phyloP scores from a whole-genome alignment of 495 filamentous ascomycete species.

The Penicillium goetzii region DNA sequence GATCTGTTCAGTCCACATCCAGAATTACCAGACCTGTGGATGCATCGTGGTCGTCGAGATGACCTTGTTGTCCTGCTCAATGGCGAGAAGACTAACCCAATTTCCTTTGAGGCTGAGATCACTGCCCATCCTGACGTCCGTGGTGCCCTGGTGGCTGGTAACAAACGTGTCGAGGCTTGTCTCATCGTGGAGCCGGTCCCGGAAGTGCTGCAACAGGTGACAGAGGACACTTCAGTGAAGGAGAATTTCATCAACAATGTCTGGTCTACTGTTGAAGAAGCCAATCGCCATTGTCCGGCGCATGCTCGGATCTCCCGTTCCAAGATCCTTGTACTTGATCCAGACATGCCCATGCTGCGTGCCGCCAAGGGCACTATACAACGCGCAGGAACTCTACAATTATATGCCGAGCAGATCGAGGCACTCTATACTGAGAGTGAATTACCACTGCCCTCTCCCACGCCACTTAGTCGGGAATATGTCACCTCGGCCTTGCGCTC shows the following conservation, averaged over 20 bases:
- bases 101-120: slow-evolving; percentile 35
- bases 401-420: not conserved
- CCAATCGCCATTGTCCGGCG: not conserved
- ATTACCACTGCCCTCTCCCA: not conserved
- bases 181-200: slow-evolving; percentile 37
- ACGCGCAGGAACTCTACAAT: not conserved
- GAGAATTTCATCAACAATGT: slow-evolving; percentile 28
- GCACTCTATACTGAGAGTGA: not conserved
- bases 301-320: not conserved
- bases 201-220: not conserved
- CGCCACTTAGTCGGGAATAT: not conserved
- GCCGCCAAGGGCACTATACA: not conserved
- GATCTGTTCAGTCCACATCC: slow-evolving; percentile 56
- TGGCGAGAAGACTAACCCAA: slow-evolving; percentile 48
- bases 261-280: slow-evolving; percentile 46
- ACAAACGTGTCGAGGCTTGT: slow-evolving; percentile 31
- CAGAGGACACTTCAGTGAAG: not conserved
- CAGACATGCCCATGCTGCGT: not conserved
- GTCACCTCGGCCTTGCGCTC: not conserved
- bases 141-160: slow-evolving; percentile 37
- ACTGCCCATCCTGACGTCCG: slow-evolving; percentile 24
- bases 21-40: slow-evolving; percentile 29
- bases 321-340: not conserved
- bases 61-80: slow-evolving; percentile 46
- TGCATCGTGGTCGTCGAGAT: slow-evolving; percentile 35